These are phyloP conservation scores for Russula abietina DNA, from an alignment of 768 basidiomycete genomes.

Conservation along the genomic window DNA sequence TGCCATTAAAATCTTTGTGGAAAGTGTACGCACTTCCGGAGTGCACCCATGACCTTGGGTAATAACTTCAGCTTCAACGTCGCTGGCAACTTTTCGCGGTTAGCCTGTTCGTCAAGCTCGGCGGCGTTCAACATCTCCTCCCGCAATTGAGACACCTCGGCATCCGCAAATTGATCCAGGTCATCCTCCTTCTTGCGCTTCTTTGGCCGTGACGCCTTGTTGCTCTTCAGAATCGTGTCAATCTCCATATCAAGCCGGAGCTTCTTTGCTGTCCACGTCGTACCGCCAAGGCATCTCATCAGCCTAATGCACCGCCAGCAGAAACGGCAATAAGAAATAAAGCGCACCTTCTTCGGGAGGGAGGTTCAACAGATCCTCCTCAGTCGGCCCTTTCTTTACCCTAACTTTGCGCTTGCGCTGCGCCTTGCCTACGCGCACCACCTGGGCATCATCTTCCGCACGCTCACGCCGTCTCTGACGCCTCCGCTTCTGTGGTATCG, in stretches of 20 bases:
- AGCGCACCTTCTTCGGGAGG: slow-evolving; percentile 70
- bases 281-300: neutral
- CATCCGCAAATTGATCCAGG: slow-evolving; percentile 83
- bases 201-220: slow-evolving; percentile 57
- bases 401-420: slow-evolving; percentile 40
- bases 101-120: slow-evolving; percentile 75
- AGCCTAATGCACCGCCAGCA: neutral
- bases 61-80: slow-evolving; percentile 77
- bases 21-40: slow-evolving; percentile 70
- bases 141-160: slow-evolving; percentile 83
- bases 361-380: slow-evolving; percentile 60
- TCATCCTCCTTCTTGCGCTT: slow-evolving; percentile 79
- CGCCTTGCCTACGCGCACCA: slow-evolving; percentile 43
- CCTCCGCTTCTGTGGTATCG: slow-evolving; percentile 29
- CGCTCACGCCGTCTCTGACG: slow-evolving; percentile 22
- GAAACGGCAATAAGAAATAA: neutral
- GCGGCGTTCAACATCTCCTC: slow-evolving; percentile 85
- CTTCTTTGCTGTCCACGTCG: slow-evolving; percentile 53
- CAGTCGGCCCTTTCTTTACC: slow-evolving; percentile 36
- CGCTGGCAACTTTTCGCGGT: slow-evolving; percentile 75
- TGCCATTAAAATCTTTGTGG: neutral
- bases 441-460: slow-evolving; percentile 29
- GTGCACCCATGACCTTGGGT: slow-evolving; percentile 84
- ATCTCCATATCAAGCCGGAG: slow-evolving; percentile 75
- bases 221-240: slow-evolving; percentile 80